phyloP scores from a whole-genome alignment of 345 rosid species.

The Dimocarpus longan region DNA sequence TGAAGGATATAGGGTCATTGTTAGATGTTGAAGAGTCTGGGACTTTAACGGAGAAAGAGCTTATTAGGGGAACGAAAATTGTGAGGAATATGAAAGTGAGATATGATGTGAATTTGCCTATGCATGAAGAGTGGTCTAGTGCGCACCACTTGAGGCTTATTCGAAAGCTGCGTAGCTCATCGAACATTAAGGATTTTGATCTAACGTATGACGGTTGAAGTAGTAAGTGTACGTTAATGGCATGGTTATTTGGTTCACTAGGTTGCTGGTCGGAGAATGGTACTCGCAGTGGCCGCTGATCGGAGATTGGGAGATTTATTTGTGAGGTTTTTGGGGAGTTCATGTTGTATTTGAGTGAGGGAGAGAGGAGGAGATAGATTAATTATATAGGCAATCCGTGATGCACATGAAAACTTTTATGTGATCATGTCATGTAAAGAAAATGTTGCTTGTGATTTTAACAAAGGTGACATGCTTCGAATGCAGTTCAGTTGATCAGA shows the following conservation, averaged over 20 bases:
- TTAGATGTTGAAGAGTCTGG: slow-evolving; percentile 31
- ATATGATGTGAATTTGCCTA: slow-evolving; percentile 53
- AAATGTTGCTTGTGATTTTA: slow-evolving; percentile 17
- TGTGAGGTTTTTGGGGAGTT: slow-evolving; percentile 4
- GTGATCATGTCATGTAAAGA: background rate
- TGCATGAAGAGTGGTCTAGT: slow-evolving; percentile 63
- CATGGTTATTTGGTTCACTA: background rate
- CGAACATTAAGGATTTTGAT: slow-evolving; percentile 41
- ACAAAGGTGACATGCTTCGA: background rate
- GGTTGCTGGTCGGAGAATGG: slow-evolving; percentile 2
- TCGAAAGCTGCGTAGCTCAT: slow-evolving; percentile 56
- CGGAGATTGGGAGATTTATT: slow-evolving; percentile 5
- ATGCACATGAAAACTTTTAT: slow-evolving; percentile 7
- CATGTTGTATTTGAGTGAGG: slow-evolving; percentile 8
- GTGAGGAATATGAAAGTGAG: slow-evolving; percentile 47
- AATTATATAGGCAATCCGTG: slow-evolving; percentile 22
- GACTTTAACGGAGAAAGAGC: slow-evolving; percentile 35
- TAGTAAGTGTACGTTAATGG: slow-evolving; percentile 27
- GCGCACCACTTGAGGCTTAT: slow-evolving; percentile 66
- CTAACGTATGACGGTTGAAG: slow-evolving; percentile 34
- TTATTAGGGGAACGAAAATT: slow-evolving; percentile 46
- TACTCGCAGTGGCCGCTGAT: background rate
- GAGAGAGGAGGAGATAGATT: background rate
- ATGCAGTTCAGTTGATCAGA: too few species aligned
- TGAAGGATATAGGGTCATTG: slow-evolving; percentile 45